Base-by-base conservation (phyloP, 2,329 filamentous ascomycete genomes). In the Capronia americana region DNA sequence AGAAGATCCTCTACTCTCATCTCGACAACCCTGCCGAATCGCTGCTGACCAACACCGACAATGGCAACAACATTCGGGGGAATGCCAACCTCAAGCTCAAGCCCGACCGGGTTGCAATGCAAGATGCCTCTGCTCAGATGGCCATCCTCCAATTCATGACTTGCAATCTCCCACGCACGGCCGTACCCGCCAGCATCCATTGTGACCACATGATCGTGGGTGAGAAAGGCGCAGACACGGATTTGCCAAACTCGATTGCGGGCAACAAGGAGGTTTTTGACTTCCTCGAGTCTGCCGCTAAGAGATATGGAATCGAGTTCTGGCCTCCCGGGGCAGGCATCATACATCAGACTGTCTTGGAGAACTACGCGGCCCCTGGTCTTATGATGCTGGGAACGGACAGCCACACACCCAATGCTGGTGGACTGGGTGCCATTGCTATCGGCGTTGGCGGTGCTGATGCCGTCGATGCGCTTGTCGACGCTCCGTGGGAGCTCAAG, bases 171-270 rank as follows among this genome's bases (percentile, higher is more conserved):
- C 91, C 90, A 30, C 88, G 88, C 66, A 97, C 95, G 1, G 93
- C 93, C 10, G 94, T 99, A 57, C 95, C 95, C 11, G 94, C 95
- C 57, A 97, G 93, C 78, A 97, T 98, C 73, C 95, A 99, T 83
- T 99, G 95, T 81, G 95, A 99, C 82, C 95, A 99, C 79, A 90
- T 99, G 88, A 98, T 99, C 81, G 94, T 98, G 32, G 95, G 94
- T 64, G 90, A 96, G 80, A 91, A 89, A 77, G 95, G 95, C 66
- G 95, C 94, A 41, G 90, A 94, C 74, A 86, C 88, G 26, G 95
- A 99, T 81, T 81, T 99, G 69, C 87, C 90, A 30, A 87, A 90
- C 34, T 95, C 93, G 50, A 96, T 99, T 69, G 85, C 90, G 79
- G 90, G 91, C 55, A 99, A 99, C 80, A 93, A 93, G 78, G 95